phyloP scores from a whole-genome alignment of 2,329 filamentous ascomycete genomes.

The Mycogone perniciosa region DNA sequence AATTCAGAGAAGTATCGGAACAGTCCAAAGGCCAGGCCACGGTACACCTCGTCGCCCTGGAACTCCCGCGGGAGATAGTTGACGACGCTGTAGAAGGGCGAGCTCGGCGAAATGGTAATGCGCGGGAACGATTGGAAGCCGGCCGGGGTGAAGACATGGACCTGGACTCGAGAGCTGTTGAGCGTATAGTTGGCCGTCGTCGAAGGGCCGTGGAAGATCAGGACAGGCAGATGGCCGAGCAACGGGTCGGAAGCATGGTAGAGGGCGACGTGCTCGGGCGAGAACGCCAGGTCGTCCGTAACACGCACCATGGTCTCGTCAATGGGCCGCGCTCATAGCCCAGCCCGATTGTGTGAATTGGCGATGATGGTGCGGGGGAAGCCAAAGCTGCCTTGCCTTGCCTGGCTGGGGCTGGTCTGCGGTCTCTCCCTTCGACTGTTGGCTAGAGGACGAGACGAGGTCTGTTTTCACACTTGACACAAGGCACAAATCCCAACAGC shows the following conservation, averaged over 20 bases:
- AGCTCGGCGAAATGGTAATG: constrained; percentile 88
- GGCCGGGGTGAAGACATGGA: constrained; percentile 84
- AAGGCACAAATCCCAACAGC: not conserved
- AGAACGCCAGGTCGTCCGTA: constrained; percentile 69
- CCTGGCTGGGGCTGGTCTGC: not conserved
- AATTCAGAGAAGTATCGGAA: constrained; percentile 93
- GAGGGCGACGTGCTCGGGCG: constrained; percentile 74
- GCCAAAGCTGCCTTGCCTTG: not conserved
- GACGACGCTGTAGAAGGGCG: constrained; percentile 84
- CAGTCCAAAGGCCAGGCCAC: constrained; percentile 84
- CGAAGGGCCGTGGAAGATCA: constrained; percentile 89
- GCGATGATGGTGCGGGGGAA: not conserved
- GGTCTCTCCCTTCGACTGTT: not conserved
- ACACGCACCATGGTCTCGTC: constrained; percentile 70
- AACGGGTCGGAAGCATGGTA: constrained; percentile 85
- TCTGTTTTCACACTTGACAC: not conserved
- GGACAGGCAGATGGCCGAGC: constrained; percentile 71
- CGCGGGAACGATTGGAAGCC: constrained; percentile 86
- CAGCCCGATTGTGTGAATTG: not conserved
- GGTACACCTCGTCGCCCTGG: constrained; percentile 89
- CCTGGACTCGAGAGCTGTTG: constrained; percentile 89
- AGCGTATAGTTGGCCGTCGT: constrained; percentile 80
- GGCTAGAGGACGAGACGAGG: not conserved
- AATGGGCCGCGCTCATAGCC: constrained; percentile 21
- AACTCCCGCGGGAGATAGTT: constrained; percentile 85